phyloP scores from a whole-genome alignment of 768 basidiomycete species.

The Boletus reticuloceps region DNA sequence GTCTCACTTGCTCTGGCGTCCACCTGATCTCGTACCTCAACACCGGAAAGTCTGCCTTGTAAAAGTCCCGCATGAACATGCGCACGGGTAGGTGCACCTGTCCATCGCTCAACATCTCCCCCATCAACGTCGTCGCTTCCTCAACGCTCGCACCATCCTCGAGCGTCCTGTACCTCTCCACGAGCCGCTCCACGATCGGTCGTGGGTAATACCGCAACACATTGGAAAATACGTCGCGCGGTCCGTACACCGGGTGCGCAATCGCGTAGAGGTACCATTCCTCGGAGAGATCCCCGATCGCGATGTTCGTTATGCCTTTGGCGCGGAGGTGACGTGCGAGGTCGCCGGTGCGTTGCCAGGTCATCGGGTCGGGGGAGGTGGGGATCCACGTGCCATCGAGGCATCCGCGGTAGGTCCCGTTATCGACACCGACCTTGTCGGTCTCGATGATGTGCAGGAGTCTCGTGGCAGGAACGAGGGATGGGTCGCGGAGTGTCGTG shows the following conservation, averaged over 20 bases:
- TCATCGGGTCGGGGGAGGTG: constrained; percentile 54
- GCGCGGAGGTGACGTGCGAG: constrained; percentile 52
- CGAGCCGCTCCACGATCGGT: constrained; percentile 44
- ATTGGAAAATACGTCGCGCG: constrained; percentile 54
- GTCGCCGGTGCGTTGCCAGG: constrained; percentile 62
- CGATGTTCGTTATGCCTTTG: constrained; percentile 59
- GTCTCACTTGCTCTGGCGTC: constrained; percentile 59
- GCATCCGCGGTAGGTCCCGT: constrained; percentile 69
- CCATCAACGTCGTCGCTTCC: constrained; percentile 48
- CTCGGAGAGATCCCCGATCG: constrained; percentile 67
- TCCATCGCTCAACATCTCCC: constrained; percentile 56
- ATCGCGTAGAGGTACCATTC: constrained; percentile 81
- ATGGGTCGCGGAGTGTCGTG: constrained; percentile 47
- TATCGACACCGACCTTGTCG: constrained; percentile 46
- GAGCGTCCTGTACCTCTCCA: constrained; percentile 43
- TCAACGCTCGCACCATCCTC: constrained; percentile 40
- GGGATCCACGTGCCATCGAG: constrained; percentile 60
- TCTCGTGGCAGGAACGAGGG: constrained; percentile 43
- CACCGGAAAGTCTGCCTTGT: constrained; percentile 55
- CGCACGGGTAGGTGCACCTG: constrained; percentile 71
- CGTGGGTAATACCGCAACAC: constrained; percentile 59
- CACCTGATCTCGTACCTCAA: constrained; percentile 68
- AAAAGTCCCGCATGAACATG: constrained; percentile 59
- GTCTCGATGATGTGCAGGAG: constrained; percentile 61
- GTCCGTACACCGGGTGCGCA: constrained; percentile 53